Conservation (phyloP, 2,329 filamentous ascomycete genomes). For the Boeremia exigua region DNA sequence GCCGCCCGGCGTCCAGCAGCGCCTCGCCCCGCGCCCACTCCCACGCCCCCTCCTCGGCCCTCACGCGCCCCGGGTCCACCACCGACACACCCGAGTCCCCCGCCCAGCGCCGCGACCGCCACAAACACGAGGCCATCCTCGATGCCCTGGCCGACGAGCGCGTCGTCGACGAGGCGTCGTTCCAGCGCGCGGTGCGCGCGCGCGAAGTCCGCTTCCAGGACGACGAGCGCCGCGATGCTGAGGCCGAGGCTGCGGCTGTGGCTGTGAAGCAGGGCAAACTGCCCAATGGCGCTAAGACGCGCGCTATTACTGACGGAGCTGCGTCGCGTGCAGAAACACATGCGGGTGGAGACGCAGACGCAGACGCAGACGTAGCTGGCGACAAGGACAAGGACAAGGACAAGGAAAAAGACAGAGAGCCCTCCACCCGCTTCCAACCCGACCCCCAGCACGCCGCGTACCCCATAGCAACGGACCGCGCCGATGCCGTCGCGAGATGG, state of each 20-base stretch:
- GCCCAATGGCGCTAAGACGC: too few relatives aligned
- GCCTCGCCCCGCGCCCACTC: neutral
- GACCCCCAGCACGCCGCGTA: constrained; percentile 57
- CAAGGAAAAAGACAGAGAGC: neutral
- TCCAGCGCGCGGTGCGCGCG: constrained; percentile 68
- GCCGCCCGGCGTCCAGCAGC: constrained; percentile 50
- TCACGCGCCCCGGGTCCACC: neutral
- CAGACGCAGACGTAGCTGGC: neutral
- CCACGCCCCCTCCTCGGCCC: neutral
- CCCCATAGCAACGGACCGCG: constrained; percentile 72
- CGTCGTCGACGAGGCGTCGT: constrained; percentile 70
- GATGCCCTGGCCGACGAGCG: constrained; percentile 72
- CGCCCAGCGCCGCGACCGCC: constrained; percentile 62
- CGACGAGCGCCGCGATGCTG: constrained; percentile 58
- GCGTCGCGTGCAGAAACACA: too few relatives aligned
- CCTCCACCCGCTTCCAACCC: neutral
- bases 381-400: too few relatives aligned
- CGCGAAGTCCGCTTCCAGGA: constrained; percentile 63
- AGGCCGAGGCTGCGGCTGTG: neutral
- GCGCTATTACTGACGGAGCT: neutral
- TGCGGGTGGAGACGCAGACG: too few relatives aligned
- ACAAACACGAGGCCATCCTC: constrained; percentile 69
- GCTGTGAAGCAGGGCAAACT: neutral
- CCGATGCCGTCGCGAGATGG: constrained; percentile 73
- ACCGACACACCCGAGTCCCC: constrained; percentile 54